Evolutionary conservation across 1,139 yeast genomes (phyloP), one percentile per base, ranked within the genome.

Genomic region (Waltiozyma sp.): DNA sequence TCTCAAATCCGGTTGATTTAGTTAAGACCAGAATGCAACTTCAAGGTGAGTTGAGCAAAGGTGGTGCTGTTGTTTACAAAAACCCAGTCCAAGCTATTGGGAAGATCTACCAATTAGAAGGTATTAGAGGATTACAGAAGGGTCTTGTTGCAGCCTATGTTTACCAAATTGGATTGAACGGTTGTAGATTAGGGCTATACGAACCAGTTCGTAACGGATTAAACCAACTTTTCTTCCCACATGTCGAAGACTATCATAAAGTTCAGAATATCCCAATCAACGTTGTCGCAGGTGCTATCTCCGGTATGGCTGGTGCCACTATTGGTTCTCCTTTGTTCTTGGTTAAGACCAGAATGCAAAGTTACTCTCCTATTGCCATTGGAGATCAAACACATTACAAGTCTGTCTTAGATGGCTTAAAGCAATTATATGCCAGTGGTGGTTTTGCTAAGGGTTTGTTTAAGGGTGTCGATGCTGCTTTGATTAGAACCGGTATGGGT

Each of bases 21-120:
- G 87, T 89, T 57, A 91, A 91, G 65, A 91, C 94, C 3, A 72
- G 97, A 63, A 85, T 91, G 95, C 98, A 91, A 63, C 69, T 91
- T 38, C 96, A 91, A 64, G 98, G 98, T 44, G 97, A 91, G 63
- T 69, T 91, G 42, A 68, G 79, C 3, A 71, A 79, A 2, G 63
- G 69, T 38, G 74, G 69, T 1, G 72, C 76, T 15, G 74, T 69
- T 50, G 61, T 74, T 16, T 91, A 91, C 63, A 82, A 73, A 49
- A 91, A 91, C 54, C 89, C 96, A 19, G 56, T 85, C 38, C 98
- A 91, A 63, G 96, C 96, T 1, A 67, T 89, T 51, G 72, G 64
- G 0, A 73, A 80, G n/a, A 86, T 89, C 45, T 79, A 68, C 60
- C 73, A 69, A 56, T 77, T 81, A 53, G 98, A 91, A 63, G 98